A percentile compares a stretch with the other conserved stretches of the same genome.
Conservation (phyloP, 192 early-diverging fungal genomes). For the Mycoemilia scoparia region DNA sequence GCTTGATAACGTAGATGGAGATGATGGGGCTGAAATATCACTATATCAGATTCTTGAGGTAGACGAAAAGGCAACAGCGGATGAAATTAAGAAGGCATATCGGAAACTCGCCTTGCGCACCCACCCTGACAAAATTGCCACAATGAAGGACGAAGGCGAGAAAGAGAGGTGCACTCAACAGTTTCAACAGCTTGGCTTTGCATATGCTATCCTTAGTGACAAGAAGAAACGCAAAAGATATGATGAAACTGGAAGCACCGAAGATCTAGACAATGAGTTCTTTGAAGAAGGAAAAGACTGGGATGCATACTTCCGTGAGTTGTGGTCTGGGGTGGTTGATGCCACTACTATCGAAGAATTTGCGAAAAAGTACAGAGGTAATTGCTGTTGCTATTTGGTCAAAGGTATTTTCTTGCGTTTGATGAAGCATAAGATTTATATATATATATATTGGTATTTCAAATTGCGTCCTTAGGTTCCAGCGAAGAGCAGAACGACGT, state of each 20-base stretch:
- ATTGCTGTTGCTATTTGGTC: too few relatives aligned
- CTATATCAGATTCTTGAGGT: constrained; percentile 74
- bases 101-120: constrained; percentile 60
- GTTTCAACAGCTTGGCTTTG: constrained; percentile 59
- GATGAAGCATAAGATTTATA: too few relatives aligned
- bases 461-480: too few relatives aligned
- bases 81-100: constrained; percentile 87
- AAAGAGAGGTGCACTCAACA: constrained; percentile 32
- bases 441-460: constrained; percentile 10
- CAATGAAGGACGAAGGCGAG: too few relatives aligned
- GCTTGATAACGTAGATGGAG: too few relatives aligned
- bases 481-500: constrained; percentile 58
- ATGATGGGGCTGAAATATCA: too few relatives aligned
- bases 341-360: constrained; percentile 59
- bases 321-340: constrained; percentile 54
- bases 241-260: constrained; percentile 54
- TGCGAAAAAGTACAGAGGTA: constrained; percentile 46
- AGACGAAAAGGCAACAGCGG: constrained; percentile 41
- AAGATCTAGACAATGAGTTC: constrained; percentile 22
- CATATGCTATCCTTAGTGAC: constrained; percentile 60
- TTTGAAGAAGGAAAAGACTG: constrained; percentile 43
- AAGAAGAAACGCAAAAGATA: constrained; percentile 39
- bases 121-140: constrained; percentile 97
- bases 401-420: constrained; percentile 2
- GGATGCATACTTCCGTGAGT: constrained; percentile 64